Percentiles rank a stretch among this genome's conserved stretches.
These are phyloP conservation scores for Neurospora sp. DNA, from an alignment of 495 filamentous ascomycete genomes.

Conservation along the genomic window DNA sequence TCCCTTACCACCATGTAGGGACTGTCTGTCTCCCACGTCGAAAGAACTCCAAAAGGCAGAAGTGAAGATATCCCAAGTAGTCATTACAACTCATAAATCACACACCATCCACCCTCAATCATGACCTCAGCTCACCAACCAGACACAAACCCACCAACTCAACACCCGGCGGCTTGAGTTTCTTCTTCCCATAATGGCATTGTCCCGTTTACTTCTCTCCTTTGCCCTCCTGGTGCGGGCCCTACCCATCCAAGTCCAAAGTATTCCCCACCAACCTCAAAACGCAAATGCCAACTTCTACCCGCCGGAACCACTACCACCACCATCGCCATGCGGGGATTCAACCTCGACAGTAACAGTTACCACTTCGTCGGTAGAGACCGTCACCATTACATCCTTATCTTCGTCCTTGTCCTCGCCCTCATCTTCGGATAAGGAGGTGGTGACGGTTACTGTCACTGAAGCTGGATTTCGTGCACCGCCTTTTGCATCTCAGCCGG, in stretches of 20 bases:
- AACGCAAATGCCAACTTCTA: neutral
- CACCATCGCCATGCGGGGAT: neutral
- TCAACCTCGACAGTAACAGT: constrained; percentile 6
- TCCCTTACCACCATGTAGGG: neutral
- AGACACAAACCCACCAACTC: neutral
- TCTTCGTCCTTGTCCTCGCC: neutral
- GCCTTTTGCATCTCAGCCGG: neutral
- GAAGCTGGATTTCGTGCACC: neutral
- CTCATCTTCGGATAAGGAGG: neutral
- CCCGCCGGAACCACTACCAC: neutral
- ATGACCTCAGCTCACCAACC: neutral
- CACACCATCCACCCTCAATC: neutral
- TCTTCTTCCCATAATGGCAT: neutral
- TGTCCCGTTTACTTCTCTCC: neutral
- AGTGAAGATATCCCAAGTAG: neutral
- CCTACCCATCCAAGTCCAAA: neutral
- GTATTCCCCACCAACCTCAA: neutral
- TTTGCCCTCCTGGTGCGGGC: neutral
- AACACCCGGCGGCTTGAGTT: neutral
- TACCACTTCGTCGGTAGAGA: neutral
- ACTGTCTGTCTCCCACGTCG: neutral
- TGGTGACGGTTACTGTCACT: neutral
- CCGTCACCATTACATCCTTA: neutral
- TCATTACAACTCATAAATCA: neutral
- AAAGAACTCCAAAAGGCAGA: neutral